Evolutionary conservation across 2,329 filamentous ascomycete species (phyloP).

Genomic region (Dryadomyces quercivorus): DNA sequence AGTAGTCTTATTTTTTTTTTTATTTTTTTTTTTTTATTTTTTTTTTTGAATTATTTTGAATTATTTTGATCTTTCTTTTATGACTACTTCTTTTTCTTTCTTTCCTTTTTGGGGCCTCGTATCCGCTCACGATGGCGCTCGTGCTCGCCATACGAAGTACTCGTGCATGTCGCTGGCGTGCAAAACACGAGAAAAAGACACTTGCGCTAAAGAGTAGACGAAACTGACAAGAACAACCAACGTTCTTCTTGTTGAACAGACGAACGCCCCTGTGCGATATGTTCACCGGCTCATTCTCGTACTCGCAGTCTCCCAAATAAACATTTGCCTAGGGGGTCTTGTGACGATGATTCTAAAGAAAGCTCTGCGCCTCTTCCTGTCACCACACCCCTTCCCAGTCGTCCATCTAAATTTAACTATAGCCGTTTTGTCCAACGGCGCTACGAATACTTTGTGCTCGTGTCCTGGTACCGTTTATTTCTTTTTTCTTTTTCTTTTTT

Average conservation of each 20-base stretch:
- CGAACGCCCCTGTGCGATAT: no score
- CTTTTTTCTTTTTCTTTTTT: background rate
- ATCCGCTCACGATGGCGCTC: background rate
- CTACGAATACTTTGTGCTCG: background rate
- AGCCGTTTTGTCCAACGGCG: background rate
- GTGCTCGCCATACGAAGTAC: background rate
- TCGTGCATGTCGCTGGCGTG: background rate
- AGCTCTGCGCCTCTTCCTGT: background rate
- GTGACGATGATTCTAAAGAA: background rate
- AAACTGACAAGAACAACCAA: no score
- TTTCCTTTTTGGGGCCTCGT: background rate
- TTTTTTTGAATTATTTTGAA: no score
- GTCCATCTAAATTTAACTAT: background rate
- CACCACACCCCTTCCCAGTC: background rate
- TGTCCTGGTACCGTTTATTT: background rate
- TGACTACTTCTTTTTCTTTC: no score
- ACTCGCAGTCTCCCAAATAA: background rate
- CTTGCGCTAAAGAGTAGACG: background rate
- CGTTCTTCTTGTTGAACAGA: no score
- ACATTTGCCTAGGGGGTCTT: background rate
- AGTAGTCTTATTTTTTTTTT: no score
- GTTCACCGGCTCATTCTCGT: background rate
- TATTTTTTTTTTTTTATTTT: no score
- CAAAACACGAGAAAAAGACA: background rate
- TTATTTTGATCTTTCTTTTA: no score